Evolutionary conservation across 305 asterid species (phyloP), one percentile per base, ranked within the genome.

Genomic region (Ilex paraguariensis): DNA sequence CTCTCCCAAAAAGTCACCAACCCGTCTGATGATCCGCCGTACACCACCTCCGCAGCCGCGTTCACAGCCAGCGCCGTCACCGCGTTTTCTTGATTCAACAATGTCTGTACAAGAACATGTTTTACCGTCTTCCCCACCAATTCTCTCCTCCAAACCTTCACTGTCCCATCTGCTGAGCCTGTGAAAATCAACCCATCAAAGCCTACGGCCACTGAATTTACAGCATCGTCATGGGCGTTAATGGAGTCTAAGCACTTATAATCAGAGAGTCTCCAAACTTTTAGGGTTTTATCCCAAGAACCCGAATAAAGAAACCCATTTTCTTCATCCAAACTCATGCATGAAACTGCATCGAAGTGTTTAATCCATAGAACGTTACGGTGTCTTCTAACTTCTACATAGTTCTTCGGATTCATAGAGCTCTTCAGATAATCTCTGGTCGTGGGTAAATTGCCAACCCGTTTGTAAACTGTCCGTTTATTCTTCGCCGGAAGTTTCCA

Each of bases 11-110:
- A 71, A 49, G 49, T 71, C 5, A 80, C 83, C 13, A 74, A 56
- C 44, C 85, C 85, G 57, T 80, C 83, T 30, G 85, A 80, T 0
- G 82, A 77, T 4, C 85, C 83, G 1, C 74, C 70, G 59, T 80
- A 80, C 14, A 77, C 64, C 16, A 56, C 57, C 59, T 49, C 67
- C 31, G 54, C 66, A 11, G 54, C 57, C 13, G 42, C 50, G 57
- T 46, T 66, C 13, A 70, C 81, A 9, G 72, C 77, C 65, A 80
- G 51, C 10, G 85, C 70, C 64, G 82, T 80, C 61, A 77, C 67
- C n/a, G 82, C 82, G 64, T 68, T 64, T 31, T 77, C 80, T 48
- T 77, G 77, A 44, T 61, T 71, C 60, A 77, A 17, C 64, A 80
- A 40, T 54, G 68, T 69, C 59, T 77, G 73, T 51, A 73, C 74